Percentiles rank a stretch among this genome's conserved stretches.
Conservation (phyloP, 805 yeast genomes). For the Saccharomycopsis sp. region DNA sequence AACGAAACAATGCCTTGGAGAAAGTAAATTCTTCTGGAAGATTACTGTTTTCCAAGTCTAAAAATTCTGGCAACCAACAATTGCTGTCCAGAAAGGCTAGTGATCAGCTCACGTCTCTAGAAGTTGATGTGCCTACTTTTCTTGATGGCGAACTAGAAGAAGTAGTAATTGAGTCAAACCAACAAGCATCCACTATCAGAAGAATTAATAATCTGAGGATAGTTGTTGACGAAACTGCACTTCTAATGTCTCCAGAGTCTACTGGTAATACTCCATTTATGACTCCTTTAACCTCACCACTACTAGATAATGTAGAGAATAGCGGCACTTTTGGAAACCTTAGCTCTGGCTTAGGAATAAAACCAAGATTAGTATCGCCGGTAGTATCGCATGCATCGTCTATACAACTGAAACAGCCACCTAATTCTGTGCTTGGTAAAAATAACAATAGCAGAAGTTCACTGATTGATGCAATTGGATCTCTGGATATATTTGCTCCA, state of each 20-base stretch:
- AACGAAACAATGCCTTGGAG: neutral
- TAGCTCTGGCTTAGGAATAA: neutral
- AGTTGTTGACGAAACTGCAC: neutral
- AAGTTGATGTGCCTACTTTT: neutral
- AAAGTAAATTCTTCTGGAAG: neutral
- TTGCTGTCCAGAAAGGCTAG: neutral
- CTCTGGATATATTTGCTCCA: neutral
- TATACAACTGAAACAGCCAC: neutral
- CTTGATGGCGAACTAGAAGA: neutral
- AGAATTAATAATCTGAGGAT: neutral
- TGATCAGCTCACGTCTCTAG: neutral
- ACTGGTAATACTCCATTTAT: neutral
- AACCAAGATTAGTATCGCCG: neutral
- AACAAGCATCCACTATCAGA: neutral
- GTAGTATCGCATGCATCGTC: neutral
- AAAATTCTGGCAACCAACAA: neutral
- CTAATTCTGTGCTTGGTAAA: neutral
- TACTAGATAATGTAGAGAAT: neutral
- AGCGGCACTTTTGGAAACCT: neutral
- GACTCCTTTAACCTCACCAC: neutral
- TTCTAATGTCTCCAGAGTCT: conserved; percentile 1
- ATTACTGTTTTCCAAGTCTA: neutral
- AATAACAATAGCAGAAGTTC: neutral
- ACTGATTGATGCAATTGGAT: neutral
- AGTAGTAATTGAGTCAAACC: neutral